A percentile compares a stretch with the other conserved stretches of the same genome.
Evolutionary conservation across 495 filamentous ascomycete genomes (phyloP).

Genomic region (Jackrogersella minutella): DNA sequence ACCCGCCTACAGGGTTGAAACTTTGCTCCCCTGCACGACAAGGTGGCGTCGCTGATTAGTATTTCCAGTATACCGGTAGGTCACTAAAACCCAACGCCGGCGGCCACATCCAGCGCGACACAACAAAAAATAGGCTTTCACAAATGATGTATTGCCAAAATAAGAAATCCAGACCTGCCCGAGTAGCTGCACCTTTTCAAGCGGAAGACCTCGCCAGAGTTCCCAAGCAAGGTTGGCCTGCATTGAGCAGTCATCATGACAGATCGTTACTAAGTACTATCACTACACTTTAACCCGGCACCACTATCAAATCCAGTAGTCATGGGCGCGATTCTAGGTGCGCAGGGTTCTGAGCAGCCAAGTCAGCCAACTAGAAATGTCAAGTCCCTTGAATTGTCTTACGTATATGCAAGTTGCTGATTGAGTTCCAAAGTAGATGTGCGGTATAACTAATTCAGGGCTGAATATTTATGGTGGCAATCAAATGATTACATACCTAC

Average conservation of each 20-base stretch:
- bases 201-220: not conserved
- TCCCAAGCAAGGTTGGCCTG: not conserved
- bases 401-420: slow-evolving; percentile 1
- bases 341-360: not conserved
- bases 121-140: not conserved
- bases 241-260: slow-evolving; percentile 10
- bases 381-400: not conserved
- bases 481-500: not conserved
- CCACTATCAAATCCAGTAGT: not conserved
- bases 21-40: not conserved
- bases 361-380: not conserved
- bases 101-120: not conserved
- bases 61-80: not conserved
- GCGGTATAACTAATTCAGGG: not conserved
- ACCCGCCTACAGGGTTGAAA: not conserved
- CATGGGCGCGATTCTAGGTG: not conserved
- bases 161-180: not conserved
- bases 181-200: not conserved
- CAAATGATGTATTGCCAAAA: not conserved
- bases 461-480: not conserved
- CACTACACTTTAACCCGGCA: not conserved
- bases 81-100: not conserved
- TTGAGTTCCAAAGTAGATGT: not conserved
- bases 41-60: not conserved
- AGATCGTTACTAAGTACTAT: slow-evolving; percentile 12